These are phyloP conservation scores for Microcos paniculata DNA, from an alignment of 345 rosid species.

Conservation along the genomic window DNA sequence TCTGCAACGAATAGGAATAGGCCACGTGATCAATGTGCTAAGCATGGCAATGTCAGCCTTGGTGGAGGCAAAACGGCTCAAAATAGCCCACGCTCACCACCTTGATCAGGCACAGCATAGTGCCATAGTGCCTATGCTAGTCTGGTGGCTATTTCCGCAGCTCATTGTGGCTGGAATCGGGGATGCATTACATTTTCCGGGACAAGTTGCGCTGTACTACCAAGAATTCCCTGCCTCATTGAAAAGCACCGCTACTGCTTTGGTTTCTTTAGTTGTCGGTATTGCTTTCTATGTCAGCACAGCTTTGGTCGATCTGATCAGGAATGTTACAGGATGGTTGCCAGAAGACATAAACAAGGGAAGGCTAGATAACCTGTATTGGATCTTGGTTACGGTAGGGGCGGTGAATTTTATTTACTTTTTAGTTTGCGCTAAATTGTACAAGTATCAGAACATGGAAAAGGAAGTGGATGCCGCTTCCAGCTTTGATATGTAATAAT, in stretches of 20 bases:
- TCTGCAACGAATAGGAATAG: constrained; percentile 35
- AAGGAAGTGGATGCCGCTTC: background rate
- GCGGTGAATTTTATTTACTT: constrained; percentile 4
- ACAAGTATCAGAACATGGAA: background rate
- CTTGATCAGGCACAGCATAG: background rate
- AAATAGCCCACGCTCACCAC: constrained; percentile 3
- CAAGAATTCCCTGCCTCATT: constrained; percentile 38
- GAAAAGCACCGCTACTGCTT: constrained; percentile 33
- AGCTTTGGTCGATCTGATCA: constrained; percentile 26
- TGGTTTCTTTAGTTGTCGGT: constrained; percentile 32
- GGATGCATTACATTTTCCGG: constrained; percentile 43
- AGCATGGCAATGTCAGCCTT: constrained; percentile 30
- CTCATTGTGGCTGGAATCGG: constrained; percentile 36
- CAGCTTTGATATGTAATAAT: background rate
- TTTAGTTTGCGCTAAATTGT: constrained; percentile 11
- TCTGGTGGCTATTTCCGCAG: constrained; percentile 41
- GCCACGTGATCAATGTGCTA: constrained; percentile 31
- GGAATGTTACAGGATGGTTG: constrained; percentile 36
- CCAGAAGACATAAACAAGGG: constrained; percentile 36
- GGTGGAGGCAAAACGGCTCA: constrained; percentile 39
- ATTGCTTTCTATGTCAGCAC: constrained; percentile 39
- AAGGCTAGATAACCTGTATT: constrained; percentile 39
- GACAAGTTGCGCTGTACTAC: constrained; percentile 35
- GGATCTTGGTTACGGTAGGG: constrained; percentile 22
- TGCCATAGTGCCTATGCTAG: constrained; percentile 30